Conservation (phyloP, 1,284 basidiomycete species). For the Leccinum holopus region DNA sequence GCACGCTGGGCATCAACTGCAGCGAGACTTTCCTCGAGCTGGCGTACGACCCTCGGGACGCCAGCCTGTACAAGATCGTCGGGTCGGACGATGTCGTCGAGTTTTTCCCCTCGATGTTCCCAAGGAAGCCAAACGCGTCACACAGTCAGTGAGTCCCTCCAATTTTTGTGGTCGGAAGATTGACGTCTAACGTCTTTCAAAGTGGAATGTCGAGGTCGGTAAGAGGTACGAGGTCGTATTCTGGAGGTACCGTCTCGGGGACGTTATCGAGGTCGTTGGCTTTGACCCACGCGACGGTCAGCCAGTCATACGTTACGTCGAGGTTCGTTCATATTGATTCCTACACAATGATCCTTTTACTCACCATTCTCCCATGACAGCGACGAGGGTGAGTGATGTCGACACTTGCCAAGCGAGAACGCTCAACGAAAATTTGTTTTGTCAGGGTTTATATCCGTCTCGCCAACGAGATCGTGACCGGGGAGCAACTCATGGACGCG, state of each 20-base stretch:
- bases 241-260: conserved; percentile 29
- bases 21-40: conserved; percentile 27
- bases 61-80: conserved; percentile 26
- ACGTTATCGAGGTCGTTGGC: conserved; percentile 22
- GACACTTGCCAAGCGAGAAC: background rate
- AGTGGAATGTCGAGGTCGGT: conserved; percentile 22
- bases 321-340: conserved; percentile 13
- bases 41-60: conserved; percentile 25
- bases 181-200: conserved; percentile 2
- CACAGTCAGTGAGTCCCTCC: conserved; percentile 17
- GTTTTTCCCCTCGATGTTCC: conserved; percentile 20
- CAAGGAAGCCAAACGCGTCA: conserved; percentile 19
- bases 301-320: conserved; percentile 21
- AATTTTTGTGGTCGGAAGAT: background rate
- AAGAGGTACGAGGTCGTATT: conserved; percentile 22
- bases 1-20: conserved; percentile 25
- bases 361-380: conserved; percentile 12
- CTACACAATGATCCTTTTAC: background rate
- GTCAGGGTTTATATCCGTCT: conserved; percentile 20
- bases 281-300: conserved; percentile 28
- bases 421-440: background rate
- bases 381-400: conserved; percentile 21
- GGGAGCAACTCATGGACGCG: conserved; percentile 19
- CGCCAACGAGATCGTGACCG: conserved; percentile 22
- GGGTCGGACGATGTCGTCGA: conserved; percentile 28